Conservation (phyloP, 1,139 yeast species). For the Williopsis jadinii region DNA sequence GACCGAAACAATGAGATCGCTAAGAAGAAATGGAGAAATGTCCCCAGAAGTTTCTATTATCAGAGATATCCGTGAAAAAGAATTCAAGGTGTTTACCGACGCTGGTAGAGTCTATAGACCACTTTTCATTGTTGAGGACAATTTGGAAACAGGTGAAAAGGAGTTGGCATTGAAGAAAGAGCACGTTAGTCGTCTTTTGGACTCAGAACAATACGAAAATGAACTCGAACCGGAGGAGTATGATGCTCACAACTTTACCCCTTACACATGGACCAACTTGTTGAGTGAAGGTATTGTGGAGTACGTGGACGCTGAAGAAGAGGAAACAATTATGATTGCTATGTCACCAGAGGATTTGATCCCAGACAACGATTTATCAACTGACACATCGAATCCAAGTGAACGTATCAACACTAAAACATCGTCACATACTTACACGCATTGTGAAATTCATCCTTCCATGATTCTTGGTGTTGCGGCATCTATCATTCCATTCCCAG, state of each 20-base stretch:
- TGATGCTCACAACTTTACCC: slow-evolving; percentile 21
- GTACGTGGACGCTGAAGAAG: slow-evolving; percentile 95
- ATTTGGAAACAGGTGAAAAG: slow-evolving; percentile 61
- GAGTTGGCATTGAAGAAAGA: slow-evolving; percentile 80
- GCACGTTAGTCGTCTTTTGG: slow-evolving; percentile 65
- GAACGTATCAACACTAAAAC: slow-evolving; percentile 75
- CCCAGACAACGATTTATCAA: slow-evolving; percentile 40
- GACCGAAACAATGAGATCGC: slow-evolving; percentile 82
- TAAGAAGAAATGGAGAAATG: slow-evolving; percentile 94
- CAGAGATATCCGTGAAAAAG: slow-evolving; percentile 94
- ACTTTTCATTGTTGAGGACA: slow-evolving; percentile 74
- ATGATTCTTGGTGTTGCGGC: slow-evolving; percentile 99
- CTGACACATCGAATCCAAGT: slow-evolving; percentile 54
- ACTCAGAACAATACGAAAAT: slow-evolving; percentile 49
- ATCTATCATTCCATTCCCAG: slow-evolving; percentile 98
- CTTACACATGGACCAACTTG: slow-evolving; percentile 79
- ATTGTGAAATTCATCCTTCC: slow-evolving; percentile 98
- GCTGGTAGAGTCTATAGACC: slow-evolving; percentile 99
- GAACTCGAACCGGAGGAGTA: slow-evolving; percentile 32
- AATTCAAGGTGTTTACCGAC: slow-evolving; percentile 92
- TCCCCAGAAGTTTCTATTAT: slow-evolving; percentile 95
- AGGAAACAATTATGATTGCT: slow-evolving; percentile 96
- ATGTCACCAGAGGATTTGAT: slow-evolving; percentile 98
- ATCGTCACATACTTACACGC: slow-evolving; percentile 85
- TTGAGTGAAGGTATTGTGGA: slow-evolving; percentile 87